A percentile compares a stretch with the other conserved stretches of the same genome.
Conservation (phyloP, 2,329 filamentous ascomycete species). For the Cryphonectria japonica region DNA sequence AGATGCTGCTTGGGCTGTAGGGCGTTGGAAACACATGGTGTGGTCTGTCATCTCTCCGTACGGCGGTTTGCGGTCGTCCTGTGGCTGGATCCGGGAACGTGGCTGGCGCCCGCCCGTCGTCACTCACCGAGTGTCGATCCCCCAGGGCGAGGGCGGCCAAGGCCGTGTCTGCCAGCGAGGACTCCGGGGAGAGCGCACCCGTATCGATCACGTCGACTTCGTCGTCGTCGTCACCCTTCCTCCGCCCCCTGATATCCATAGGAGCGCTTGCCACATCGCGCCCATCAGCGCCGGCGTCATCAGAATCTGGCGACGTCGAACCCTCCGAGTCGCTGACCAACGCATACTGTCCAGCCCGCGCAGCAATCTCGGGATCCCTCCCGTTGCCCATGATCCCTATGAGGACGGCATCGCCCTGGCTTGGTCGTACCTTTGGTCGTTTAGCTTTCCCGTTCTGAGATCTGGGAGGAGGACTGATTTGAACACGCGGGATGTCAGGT, state of each 20-base stretch:
- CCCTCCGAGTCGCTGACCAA: conserved; percentile 48
- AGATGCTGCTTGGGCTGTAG: conserved; percentile 23
- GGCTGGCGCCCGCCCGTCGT: conserved; percentile 32
- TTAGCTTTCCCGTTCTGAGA: conserved; percentile 52
- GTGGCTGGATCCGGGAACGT: conserved; percentile 30
- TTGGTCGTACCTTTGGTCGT: conserved; percentile 57
- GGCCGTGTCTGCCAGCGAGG: conserved; percentile 37
- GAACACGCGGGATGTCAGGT: conserved; percentile 48
- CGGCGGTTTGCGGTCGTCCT: conserved; percentile 18
- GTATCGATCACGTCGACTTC: not conserved
- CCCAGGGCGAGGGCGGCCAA: conserved; percentile 34
- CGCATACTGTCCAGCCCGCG: conserved; percentile 55
- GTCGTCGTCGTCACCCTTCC: not conserved
- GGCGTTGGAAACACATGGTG: conserved; percentile 20
- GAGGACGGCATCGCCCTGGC: conserved; percentile 69
- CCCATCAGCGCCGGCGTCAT: conserved; percentile 18
- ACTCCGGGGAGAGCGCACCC: conserved; percentile 32
- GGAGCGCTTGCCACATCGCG: conserved; percentile 28
- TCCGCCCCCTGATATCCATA: conserved; percentile 32
- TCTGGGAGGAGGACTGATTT: conserved; percentile 47
- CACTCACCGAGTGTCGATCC: conserved; percentile 26
- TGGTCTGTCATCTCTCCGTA: conserved; percentile 25
- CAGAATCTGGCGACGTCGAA: conserved; percentile 18
- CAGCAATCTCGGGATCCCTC: conserved; percentile 67
- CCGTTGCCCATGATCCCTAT: conserved; percentile 66